Evolutionary conservation across 1,284 basidiomycete species (phyloP).

Genomic region (Tetrapyrgos nigripes): DNA sequence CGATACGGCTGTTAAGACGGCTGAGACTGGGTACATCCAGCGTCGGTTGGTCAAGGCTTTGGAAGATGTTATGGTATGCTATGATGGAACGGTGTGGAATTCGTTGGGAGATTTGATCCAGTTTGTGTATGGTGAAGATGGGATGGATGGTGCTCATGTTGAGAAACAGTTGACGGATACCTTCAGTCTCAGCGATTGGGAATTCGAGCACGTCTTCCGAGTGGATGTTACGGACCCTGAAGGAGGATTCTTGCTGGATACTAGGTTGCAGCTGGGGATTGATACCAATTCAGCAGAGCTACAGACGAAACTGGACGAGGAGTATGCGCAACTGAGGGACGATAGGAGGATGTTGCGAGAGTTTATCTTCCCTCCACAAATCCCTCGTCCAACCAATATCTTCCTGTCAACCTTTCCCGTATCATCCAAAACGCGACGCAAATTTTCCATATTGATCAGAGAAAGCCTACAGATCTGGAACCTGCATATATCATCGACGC

Average conservation of each 20-base stretch:
- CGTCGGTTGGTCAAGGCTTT: slow-evolving; percentile 97
- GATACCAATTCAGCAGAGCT: slow-evolving; percentile 89
- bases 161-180: slow-evolving; percentile 95
- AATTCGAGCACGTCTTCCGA: slow-evolving; percentile 91
- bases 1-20: slow-evolving; percentile 99
- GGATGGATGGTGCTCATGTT: slow-evolving; percentile 98
- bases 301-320: slow-evolving; percentile 89
- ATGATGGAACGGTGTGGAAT: slow-evolving; percentile 98
- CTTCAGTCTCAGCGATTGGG: slow-evolving; percentile 81
- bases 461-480: slow-evolving; percentile 93
- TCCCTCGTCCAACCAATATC: slow-evolving; percentile 75
- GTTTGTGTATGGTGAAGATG: slow-evolving; percentile 98
- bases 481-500: slow-evolving; percentile 88
- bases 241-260: slow-evolving; percentile 81
- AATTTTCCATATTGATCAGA: slow-evolving; percentile 96
- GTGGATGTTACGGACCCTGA: slow-evolving; percentile 90
- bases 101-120: slow-evolving; percentile 95
- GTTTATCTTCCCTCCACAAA: slow-evolving; percentile 88
- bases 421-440: slow-evolving; percentile 96
- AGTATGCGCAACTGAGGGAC: slow-evolving; percentile 78
- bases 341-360: slow-evolving; percentile 82
- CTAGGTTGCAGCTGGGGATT: slow-evolving; percentile 95
- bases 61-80: slow-evolving; percentile 97
- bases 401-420: slow-evolving; percentile 94
- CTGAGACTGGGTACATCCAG: slow-evolving; percentile 99